A percentile compares a stretch with the other conserved stretches of the same genome.
Evolutionary conservation across 1,284 basidiomycete species (phyloP).

Genomic region (Trichosporon sp.): DNA sequence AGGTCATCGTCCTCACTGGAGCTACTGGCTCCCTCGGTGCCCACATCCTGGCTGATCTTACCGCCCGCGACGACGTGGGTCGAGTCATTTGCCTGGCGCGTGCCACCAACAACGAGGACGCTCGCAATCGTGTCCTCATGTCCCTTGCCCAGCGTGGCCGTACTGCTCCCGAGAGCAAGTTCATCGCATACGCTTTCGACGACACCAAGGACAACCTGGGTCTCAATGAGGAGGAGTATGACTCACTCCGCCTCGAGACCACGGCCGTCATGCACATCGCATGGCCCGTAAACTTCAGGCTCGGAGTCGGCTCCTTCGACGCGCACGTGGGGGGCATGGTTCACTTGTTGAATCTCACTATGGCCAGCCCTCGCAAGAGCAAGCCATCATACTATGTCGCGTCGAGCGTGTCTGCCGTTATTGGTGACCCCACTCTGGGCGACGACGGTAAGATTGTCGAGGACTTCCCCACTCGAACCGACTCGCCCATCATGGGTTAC

Average conservation of each 20-base stretch:
- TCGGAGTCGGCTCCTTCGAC: constrained; percentile 61
- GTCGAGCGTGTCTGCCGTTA: background rate
- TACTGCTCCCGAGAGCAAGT: constrained; percentile 41
- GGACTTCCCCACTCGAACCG: constrained; percentile 42
- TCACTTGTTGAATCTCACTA: constrained; percentile 64
- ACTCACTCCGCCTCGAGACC: constrained; percentile 51
- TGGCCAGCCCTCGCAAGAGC: constrained; percentile 56
- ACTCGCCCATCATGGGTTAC: constrained; percentile 61
- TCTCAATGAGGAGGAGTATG: constrained; percentile 55
- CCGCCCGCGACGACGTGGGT: constrained; percentile 53
- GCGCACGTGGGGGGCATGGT: constrained; percentile 62
- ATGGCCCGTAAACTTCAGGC: constrained; percentile 55
- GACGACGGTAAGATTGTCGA: constrained; percentile 38
- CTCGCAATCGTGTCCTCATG: constrained; percentile 39
- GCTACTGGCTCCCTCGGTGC: constrained; percentile 67
- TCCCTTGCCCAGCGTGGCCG: constrained; percentile 46
- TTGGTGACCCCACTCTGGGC: background rate
- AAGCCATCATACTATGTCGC: constrained; percentile 34
- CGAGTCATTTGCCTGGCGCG: constrained; percentile 62
- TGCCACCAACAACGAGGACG: constrained; percentile 45
- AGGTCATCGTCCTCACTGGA: constrained; percentile 61
- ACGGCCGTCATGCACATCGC: constrained; percentile 63
- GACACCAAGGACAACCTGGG: constrained; percentile 58
- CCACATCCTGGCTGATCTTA: constrained; percentile 62
- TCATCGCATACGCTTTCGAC: constrained; percentile 60